Evolutionary conservation across 1,284 basidiomycete genomes (phyloP), one percentile per base, ranked within the genome.

Genomic region (Anthracocystis walkeri): DNA sequence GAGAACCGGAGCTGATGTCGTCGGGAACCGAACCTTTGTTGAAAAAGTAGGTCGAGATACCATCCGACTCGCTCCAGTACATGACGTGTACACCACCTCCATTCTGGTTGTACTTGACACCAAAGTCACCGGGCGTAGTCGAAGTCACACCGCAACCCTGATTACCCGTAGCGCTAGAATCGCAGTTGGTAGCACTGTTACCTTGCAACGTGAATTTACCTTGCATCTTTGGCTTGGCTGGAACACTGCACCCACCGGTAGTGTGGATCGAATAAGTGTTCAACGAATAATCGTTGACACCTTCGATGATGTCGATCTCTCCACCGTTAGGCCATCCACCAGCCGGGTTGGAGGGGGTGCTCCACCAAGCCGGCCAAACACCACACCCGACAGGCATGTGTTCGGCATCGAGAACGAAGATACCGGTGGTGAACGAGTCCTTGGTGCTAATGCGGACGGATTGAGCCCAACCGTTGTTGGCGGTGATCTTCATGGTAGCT

Each of bases 91-190:
- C 89, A 6, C 90, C 90, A 21, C 91, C 91, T 16, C 90, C 89
- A 33, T 87, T 87, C 16, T 77, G 73, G 80, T 92, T 91, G 86
- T 90, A 91, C 4, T 79, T 68, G 27, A 89, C 88, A 0, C 90
- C 90, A 73, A 88, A 90, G 21, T 83, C 90, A 51, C 86, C 86
- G 0, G 79, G 53, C 51, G 87, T 53, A 74, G 81, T 42, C 75
- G 89, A 76, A 25, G 86, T 80, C 23, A 92, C 90, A n/a, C 90
- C 89, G 75, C 92, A 93, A 0, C 91, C 91, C 0, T 88, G 84
- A 77, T 92, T 92, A 78, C 76, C 87, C 77, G 89, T 89, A 31
- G 86, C 78, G 25, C 87, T 87, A 4, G 87, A 86, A 65, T 90
- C 87, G 79, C 92, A 93, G 76, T 90, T 86, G 29, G 85, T 87